Percentiles rank a stretch among this genome's conserved stretches.
Evolutionary conservation across 345 rosid species (phyloP).

Genomic region (Pelargonium nanum): DNA sequence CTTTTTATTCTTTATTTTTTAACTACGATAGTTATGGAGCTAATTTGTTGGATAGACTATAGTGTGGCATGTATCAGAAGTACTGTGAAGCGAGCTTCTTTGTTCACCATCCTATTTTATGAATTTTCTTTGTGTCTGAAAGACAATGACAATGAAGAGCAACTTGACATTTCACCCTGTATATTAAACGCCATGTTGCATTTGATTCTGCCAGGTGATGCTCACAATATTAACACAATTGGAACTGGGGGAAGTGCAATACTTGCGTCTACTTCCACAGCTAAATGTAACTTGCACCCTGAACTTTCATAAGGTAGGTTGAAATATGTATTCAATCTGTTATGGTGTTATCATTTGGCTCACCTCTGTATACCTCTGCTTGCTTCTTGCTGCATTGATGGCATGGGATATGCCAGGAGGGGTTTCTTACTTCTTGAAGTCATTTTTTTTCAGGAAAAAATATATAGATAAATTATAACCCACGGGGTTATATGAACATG

Average conservation of each 20-base stretch:
- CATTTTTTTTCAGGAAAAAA: not conserved
- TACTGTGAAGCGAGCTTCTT: not conserved
- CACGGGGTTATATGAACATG: too few relatives aligned
- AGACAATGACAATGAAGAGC: not conserved
- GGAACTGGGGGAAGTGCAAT: slow-evolving; percentile 82
- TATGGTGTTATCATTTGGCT: not conserved
- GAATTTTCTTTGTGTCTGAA: not conserved
- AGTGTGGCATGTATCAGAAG: not conserved
- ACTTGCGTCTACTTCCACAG: slow-evolving; percentile 67
- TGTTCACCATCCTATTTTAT: not conserved
- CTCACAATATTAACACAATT: slow-evolving; percentile 74
- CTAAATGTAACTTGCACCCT: slow-evolving; percentile 61
- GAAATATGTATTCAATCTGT: slow-evolving; percentile 3
- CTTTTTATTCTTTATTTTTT: too few relatives aligned
- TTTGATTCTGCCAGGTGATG: slow-evolving; percentile 61
- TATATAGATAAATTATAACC: too few relatives aligned
- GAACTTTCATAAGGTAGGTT: slow-evolving; percentile 80
- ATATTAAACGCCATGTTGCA: not conserved
- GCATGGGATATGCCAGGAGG: not conserved
- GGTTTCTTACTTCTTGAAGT: not conserved
- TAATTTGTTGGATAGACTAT: not conserved
- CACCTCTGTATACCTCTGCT: not conserved
- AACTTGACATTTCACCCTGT: not conserved
- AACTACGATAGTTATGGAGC: not conserved
- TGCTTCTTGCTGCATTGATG: not conserved